Evolutionary conservation across 345 rosid genomes (phyloP), one percentile per base, ranked within the genome.

Genomic region (Viola odorata): DNA sequence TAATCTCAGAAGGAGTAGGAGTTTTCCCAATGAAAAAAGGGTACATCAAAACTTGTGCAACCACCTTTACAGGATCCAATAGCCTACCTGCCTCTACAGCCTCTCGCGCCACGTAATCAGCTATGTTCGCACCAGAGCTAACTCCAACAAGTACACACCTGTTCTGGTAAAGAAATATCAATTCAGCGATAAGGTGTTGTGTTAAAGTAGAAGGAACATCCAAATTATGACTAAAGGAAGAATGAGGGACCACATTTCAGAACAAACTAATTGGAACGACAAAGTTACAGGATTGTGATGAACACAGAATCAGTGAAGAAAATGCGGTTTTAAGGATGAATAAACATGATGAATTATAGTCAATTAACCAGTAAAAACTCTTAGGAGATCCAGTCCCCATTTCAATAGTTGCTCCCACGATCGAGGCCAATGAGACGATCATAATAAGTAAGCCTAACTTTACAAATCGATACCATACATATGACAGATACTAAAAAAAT

Each of bases 121-220:
- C 94, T 51, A 92, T 89, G 72, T 92, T 89, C 5, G 91, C 91
- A 47, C 98, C 96, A 63, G 96, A 92, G 74, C 96, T 87, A 75
- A 86, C 90, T 23, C 98, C 98, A 61, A 92, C 94, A 53, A 92
- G 85, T 65, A 92, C 81, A 69, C 97, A 89, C 75, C 97, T 88
- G 96, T 67, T 76, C 50, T 41, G 63, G 49, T 57, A 50, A 41
- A 23, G 32, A 23, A 65, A 37, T 5, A 51, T 9, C 14, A 57
- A 50, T 49, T 66, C 41, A 50, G 59, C 38, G n/a, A 44, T 3
- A 12, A 47, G 11, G 4, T 47, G n/a, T 47, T 6, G 13, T 5
- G 4, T n/a, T n/a, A 47, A 9, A 47, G 13, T 47, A 9, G 4
- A 9, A 10, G 38, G 53, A 12, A 41, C 45, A n/a, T 11, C 37